phyloP scores from a whole-genome alignment of 1,284 basidiomycete genomes.

The Leccinum fallax region DNA sequence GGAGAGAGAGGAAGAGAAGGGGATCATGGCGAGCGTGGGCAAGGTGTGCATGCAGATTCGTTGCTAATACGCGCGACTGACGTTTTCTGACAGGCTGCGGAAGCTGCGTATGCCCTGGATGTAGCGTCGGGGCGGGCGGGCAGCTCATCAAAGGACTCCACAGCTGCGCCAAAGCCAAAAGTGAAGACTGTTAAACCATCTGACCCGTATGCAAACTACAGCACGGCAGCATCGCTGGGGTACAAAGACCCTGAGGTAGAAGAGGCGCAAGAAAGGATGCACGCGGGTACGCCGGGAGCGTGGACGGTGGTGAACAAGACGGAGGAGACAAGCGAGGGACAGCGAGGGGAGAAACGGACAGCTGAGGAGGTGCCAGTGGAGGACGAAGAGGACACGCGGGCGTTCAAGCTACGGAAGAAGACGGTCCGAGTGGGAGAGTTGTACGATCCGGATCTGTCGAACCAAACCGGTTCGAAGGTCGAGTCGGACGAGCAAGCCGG shows the following conservation, averaged over 20 bases:
- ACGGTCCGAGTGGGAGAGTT: conserved; percentile 57
- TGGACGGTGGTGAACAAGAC: conserved; percentile 70
- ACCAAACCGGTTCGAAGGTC: conserved; percentile 2
- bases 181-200: conserved; percentile 52
- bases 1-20: conserved; percentile 83
- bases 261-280: conserved; percentile 59
- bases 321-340: not conserved
- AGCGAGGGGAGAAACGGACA: conserved; percentile 27
- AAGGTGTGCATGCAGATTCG: conserved; percentile 47
- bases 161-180: conserved; percentile 42
- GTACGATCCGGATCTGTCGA: conserved; percentile 61
- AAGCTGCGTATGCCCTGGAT: conserved; percentile 74
- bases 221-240: conserved; percentile 83
- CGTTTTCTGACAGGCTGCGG: conserved; percentile 56
- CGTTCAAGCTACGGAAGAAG: conserved; percentile 70
- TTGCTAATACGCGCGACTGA: not conserved
- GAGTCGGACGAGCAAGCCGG: conserved; percentile 19
- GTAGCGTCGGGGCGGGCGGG: conserved; percentile 66
- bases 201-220: conserved; percentile 83
- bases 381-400: conserved; percentile 50
- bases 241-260: conserved; percentile 74
- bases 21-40: conserved; percentile 87
- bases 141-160: conserved; percentile 25
- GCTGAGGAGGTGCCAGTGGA: conserved; percentile 19
- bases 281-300: conserved; percentile 76